Evolutionary conservation across 805 yeast genomes (phyloP).

Genomic region (Schwanniomyces polymorphus): DNA sequence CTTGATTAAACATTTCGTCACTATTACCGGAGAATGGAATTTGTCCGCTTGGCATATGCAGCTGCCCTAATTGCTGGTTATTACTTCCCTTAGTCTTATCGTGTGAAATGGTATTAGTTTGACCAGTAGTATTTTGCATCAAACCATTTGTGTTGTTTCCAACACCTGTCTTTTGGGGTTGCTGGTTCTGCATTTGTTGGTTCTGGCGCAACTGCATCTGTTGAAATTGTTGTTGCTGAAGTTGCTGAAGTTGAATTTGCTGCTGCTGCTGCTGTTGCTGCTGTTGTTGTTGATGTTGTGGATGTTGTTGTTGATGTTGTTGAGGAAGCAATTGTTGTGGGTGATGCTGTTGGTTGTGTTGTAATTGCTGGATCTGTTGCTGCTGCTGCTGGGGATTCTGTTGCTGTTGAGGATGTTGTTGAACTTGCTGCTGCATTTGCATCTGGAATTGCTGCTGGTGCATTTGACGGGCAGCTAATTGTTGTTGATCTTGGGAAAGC

Average conservation of each 20-base stretch:
- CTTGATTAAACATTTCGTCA: not conserved
- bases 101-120: not conserved
- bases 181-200: constrained; percentile 6
- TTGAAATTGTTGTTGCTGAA: not conserved
- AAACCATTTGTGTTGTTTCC: not conserved
- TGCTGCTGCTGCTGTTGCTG: constrained; percentile 26
- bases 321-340: constrained; percentile 28
- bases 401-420: constrained; percentile 5
- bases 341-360: constrained; percentile 26
- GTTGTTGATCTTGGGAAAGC: not conserved
- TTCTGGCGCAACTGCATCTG: not conserved
- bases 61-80: not conserved
- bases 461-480: not conserved
- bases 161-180: not conserved
- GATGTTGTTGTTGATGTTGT: constrained; percentile 12
- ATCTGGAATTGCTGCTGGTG: constrained; percentile 5
- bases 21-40: not conserved
- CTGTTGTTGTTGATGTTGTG: constrained; percentile 17
- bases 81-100: not conserved
- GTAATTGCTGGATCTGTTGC: constrained; percentile 27
- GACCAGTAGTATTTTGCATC: not conserved
- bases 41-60: not conserved
- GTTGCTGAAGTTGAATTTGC: constrained; percentile 1
- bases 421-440: constrained; percentile 8
- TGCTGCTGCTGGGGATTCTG: constrained; percentile 4